Conservation (phyloP, 148 eudicot species). For the Vaccinium myrtillus region DNA sequence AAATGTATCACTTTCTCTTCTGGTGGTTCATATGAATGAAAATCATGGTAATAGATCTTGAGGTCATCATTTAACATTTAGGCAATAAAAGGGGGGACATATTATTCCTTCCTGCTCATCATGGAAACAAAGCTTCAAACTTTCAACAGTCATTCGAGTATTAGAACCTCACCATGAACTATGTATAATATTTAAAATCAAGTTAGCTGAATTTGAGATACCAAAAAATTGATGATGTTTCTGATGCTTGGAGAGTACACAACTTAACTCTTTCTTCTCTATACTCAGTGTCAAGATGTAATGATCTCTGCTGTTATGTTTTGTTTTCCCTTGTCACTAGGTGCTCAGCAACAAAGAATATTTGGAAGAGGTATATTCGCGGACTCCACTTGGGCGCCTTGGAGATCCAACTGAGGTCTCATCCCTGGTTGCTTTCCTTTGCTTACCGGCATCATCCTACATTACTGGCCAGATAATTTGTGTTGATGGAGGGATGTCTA, state of each 20-base stretch:
- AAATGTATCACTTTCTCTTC: neutral
- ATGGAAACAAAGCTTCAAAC: neutral
- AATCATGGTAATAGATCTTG: neutral
- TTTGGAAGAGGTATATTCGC: conserved; percentile 28
- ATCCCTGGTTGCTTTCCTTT: conserved; percentile 54
- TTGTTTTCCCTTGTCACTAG: conserved; percentile 25
- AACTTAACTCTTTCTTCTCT: neutral
- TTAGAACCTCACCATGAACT: neutral
- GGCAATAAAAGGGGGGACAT: neutral
- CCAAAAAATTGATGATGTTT: neutral
- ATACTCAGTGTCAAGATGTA: neutral
- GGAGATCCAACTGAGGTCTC: conserved; percentile 56
- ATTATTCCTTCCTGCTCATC: neutral
- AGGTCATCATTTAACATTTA: neutral
- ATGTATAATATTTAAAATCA: neutral
- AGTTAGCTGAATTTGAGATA: neutral
- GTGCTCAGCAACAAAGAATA: conserved; percentile 31
- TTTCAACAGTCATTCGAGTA: neutral
- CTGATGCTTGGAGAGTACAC: neutral
- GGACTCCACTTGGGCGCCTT: conserved; percentile 48
- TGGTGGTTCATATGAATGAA: neutral
- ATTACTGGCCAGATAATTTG: conserved; percentile 60
- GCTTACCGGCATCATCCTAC: conserved; percentile 60
- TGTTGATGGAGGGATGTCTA: conserved; percentile 55
- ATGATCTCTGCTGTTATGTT: conserved; percentile 10